Percentiles rank a stretch among this genome's conserved stretches.
Conservation (phyloP, 2,329 filamentous ascomycete genomes). For the Verticillium tricorpus region DNA sequence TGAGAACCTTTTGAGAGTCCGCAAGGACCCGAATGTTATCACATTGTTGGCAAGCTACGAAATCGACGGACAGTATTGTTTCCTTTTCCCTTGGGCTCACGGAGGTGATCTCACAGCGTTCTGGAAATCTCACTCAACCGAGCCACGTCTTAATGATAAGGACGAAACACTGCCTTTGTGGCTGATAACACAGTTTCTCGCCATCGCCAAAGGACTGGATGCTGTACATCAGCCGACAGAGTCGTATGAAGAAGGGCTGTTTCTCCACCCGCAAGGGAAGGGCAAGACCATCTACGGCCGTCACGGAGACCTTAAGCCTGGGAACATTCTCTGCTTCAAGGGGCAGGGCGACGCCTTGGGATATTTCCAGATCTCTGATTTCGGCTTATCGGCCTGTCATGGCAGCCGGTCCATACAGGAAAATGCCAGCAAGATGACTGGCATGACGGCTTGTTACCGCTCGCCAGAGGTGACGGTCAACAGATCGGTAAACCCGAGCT, state of each 20-base stretch:
- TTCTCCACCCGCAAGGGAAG: not conserved
- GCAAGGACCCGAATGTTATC: conserved; percentile 6
- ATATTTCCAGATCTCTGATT: conserved; percentile 1
- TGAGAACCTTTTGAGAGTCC: not conserved
- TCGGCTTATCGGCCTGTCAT: conserved; percentile 1
- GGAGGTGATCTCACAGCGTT: conserved; percentile 5
- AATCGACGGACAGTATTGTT: conserved; percentile 4
- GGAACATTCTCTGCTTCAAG: conserved; percentile 6
- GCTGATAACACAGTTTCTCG: conserved; percentile 9
- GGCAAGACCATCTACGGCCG: not conserved
- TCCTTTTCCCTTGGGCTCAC: conserved; percentile 14
- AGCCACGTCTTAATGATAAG: not conserved
- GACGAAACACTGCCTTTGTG: conserved; percentile 1
- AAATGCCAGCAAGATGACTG: not conserved
- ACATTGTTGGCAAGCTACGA: conserved; percentile 11
- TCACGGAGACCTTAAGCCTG: conserved; percentile 8
- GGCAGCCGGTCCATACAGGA: not conserved
- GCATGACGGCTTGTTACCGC: not conserved
- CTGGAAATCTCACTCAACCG: conserved; percentile 7
- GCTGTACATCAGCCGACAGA: not conserved
- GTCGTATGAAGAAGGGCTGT: not conserved
- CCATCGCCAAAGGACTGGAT: conserved; percentile 5
- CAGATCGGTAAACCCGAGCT: not conserved
- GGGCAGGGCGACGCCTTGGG: not conserved
- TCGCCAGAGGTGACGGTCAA: not conserved